A percentile compares a stretch with the other conserved stretches of the same genome.
Evolutionary conservation across 345 rosid genomes (phyloP).

Genomic region (Lumnitzera littorea): DNA sequence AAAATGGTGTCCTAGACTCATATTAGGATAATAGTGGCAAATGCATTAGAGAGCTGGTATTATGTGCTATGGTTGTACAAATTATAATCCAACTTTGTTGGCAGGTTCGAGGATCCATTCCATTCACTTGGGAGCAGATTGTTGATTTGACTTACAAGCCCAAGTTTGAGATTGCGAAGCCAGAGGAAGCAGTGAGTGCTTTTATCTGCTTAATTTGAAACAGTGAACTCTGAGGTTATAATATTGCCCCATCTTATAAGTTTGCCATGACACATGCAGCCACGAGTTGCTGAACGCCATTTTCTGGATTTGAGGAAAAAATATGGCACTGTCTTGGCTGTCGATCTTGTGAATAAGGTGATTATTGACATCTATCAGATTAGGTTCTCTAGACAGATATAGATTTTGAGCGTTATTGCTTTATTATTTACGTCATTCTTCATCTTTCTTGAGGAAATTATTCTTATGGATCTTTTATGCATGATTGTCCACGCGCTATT

Average conservation of each 20-base stretch:
- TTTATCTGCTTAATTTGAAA: slow-evolving; percentile 4
- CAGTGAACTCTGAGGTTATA: neutral
- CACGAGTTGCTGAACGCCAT: slow-evolving; percentile 75
- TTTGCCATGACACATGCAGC: slow-evolving; percentile 31
- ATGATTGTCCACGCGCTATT: neutral
- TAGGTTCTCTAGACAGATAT: no score
- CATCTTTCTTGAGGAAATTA: no score
- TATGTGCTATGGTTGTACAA: neutral
- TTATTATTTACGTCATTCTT: no score
- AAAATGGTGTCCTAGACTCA: no score
- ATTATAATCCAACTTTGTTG: slow-evolving; percentile 1
- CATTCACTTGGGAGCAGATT: slow-evolving; percentile 90
- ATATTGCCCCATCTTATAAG: slow-evolving; percentile 4
- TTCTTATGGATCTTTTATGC: neutral
- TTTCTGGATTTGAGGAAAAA: slow-evolving; percentile 90
- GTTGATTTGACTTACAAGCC: slow-evolving; percentile 98
- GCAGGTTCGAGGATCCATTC: slow-evolving; percentile 93
- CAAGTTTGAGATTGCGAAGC: slow-evolving; percentile 79
- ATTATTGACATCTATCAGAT: no score
- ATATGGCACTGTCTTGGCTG: slow-evolving; percentile 70
- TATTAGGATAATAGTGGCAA: no score
- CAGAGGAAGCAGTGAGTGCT: slow-evolving; percentile 87
- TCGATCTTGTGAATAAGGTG: slow-evolving; percentile 93
- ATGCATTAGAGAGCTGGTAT: no score
- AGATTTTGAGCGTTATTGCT: no score